Conservation (phyloP, 2,329 filamentous ascomycete genomes). For the Claviceps sp. region DNA sequence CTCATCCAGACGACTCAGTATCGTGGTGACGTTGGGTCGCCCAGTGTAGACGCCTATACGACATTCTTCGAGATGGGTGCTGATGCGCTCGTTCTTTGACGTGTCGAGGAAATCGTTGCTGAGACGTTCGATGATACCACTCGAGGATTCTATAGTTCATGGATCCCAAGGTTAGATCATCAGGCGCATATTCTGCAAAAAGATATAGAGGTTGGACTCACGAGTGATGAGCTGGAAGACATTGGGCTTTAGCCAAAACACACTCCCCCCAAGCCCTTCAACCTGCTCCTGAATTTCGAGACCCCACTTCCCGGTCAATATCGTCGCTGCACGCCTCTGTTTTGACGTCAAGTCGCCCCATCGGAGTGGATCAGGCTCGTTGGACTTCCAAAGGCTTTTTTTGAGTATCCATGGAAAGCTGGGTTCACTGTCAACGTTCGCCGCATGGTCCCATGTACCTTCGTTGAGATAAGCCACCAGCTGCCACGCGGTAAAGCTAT, state of each 20-base stretch:
- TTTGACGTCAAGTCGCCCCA: constrained; percentile 20
- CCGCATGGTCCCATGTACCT: neutral
- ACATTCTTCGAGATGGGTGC: constrained; percentile 8
- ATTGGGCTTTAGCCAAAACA: constrained; percentile 23
- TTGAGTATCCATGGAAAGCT: constrained; percentile 29
- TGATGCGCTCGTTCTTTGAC: constrained; percentile 18
- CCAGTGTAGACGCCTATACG: constrained; percentile 18
- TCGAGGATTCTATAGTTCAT: constrained; percentile 7
- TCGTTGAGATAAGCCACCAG: constrained; percentile 27
- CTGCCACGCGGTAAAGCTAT: constrained; percentile 35
- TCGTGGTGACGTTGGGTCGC: constrained; percentile 16
- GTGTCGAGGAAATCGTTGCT: constrained; percentile 18
- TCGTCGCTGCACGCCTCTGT: constrained; percentile 23
- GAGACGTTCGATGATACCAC: constrained; percentile 15
- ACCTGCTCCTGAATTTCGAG: constrained; percentile 33
- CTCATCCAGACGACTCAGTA: constrained; percentile 24
- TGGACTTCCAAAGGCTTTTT: constrained; percentile 29
- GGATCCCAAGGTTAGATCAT: neutral
- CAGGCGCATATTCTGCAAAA: neutral
- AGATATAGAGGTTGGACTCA: constrained; percentile 17
- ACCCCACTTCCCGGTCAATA: constrained; percentile 37
- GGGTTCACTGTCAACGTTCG: neutral
- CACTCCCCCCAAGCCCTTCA: constrained; percentile 26
- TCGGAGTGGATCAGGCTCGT: constrained; percentile 10
- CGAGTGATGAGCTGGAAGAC: constrained; percentile 32